Conservation (phyloP, 192 early-diverging fungal species). For the Coemansia sp. region DNA sequence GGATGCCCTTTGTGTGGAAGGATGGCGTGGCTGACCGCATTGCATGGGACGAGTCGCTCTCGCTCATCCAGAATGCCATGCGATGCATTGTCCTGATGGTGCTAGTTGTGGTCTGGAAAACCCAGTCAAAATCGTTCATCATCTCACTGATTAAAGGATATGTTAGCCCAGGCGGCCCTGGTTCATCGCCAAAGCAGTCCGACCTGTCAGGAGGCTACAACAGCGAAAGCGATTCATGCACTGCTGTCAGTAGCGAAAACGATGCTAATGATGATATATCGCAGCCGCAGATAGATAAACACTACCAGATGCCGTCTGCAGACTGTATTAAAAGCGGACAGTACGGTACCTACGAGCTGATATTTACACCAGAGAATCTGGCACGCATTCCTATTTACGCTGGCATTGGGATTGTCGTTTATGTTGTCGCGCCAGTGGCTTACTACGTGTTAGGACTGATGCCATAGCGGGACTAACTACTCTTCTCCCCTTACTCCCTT, state of each 20-base stretch:
- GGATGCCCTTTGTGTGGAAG: conserved; percentile 41
- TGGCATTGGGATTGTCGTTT: conserved; percentile 37
- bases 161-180: neutral
- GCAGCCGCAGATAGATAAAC: neutral
- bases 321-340: conserved; percentile 18
- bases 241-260: neutral
- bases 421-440: conserved; percentile 20
- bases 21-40: conserved; percentile 28
- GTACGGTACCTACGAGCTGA: conserved; percentile 47
- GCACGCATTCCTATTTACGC: conserved; percentile 51
- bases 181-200: neutral
- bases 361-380: conserved; percentile 47
- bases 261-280: neutral
- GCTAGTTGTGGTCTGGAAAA: conserved; percentile 48
- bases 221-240: conserved; percentile 10
- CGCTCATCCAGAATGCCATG: conserved; percentile 26
- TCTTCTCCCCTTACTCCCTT: neutral
- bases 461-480: too few species aligned
- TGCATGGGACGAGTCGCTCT: conserved; percentile 46
- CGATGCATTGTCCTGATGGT: conserved; percentile 35
- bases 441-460: conserved; percentile 30
- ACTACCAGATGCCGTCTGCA: conserved; percentile 19
- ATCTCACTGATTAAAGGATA: conserved; percentile 15
- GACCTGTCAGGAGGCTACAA: neutral
- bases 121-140: conserved; percentile 35